Percentiles rank a stretch among this genome's conserved stretches.
These are phyloP conservation scores for Agarophyton chilense DNA, from an alignment of 23 red algal species.

Conservation along the genomic window DNA sequence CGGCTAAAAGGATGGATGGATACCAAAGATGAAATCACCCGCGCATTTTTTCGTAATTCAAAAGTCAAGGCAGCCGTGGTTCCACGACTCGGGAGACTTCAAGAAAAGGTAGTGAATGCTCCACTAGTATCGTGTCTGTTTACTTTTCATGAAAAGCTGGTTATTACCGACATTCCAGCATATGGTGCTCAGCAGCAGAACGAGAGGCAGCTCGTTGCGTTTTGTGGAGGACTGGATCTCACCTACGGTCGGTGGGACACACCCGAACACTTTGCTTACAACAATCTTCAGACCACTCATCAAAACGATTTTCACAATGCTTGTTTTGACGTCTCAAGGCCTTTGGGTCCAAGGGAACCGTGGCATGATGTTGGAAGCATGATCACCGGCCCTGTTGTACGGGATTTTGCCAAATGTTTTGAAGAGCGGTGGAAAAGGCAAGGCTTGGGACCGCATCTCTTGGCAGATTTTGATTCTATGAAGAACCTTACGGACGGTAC, in stretches of 20 bases:
- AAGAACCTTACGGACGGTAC: conserved; percentile 34
- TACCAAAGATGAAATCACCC: conserved; percentile 68
- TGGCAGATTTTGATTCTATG: conserved; percentile 34
- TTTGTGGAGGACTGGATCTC: conserved; percentile 72
- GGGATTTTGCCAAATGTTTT: conserved; percentile 57
- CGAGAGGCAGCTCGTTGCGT: conserved; percentile 62
- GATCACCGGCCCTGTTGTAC: conserved; percentile 51
- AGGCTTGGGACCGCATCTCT: conserved; percentile 20
- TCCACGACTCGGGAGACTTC: conserved; percentile 42
- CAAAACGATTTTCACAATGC: conserved; percentile 75
- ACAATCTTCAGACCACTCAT: conserved; percentile 23
- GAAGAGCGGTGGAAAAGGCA: conserved; percentile 73
- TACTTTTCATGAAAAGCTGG: conserved; percentile 69
- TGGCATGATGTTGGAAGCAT: conserved; percentile 73
- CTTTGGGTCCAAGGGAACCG: conserved; percentile 66
- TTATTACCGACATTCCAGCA: conserved; percentile 48
- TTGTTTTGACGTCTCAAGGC: conserved; percentile 44
- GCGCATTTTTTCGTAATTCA: conserved; percentile 66
- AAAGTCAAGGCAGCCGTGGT: conserved; percentile 71
- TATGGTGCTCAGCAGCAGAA: conserved; percentile 5
- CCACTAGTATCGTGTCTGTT: conserved; percentile 60
- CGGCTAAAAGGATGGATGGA: conserved; percentile 62
- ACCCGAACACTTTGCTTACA: conserved; percentile 49
- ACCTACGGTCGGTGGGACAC: conserved; percentile 76
- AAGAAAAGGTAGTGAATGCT: conserved; percentile 46